A percentile compares a stretch with the other conserved stretches of the same genome.
Evolutionary conservation across 345 rosid genomes (phyloP).

Genomic region (Trapa bicornis): DNA sequence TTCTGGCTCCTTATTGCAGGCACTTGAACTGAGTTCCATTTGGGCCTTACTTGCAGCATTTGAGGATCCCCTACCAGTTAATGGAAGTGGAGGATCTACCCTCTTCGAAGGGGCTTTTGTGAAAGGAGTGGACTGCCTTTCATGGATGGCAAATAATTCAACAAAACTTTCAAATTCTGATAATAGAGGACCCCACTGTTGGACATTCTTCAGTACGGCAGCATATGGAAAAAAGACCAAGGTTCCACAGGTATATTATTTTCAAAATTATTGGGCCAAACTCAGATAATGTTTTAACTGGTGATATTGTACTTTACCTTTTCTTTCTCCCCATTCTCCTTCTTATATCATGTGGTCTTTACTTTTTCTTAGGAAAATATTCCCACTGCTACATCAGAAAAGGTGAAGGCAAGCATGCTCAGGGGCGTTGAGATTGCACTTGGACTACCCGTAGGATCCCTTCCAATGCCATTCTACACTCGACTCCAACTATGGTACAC

Average conservation of each 20-base stretch:
- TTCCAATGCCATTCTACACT: slow-evolving; percentile 44
- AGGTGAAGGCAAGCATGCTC: slow-evolving; percentile 61
- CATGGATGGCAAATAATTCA: slow-evolving; percentile 91
- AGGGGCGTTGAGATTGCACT: slow-evolving; percentile 61
- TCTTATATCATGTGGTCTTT: neutral
- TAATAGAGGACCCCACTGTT: slow-evolving; percentile 40
- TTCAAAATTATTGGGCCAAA: neutral
- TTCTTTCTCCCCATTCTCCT: neutral
- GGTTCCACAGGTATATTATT: slow-evolving; percentile 62
- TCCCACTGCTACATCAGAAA: slow-evolving; percentile 61
- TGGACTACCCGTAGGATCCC: slow-evolving; percentile 57
- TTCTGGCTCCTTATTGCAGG: slow-evolving; percentile 21
- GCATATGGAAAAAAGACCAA: slow-evolving; percentile 72
- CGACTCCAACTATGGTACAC: slow-evolving; percentile 67
- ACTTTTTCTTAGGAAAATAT: slow-evolving; percentile 52
- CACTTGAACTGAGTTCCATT: slow-evolving; percentile 63
- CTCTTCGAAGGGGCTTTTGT: slow-evolving; percentile 81
- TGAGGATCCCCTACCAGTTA: slow-evolving; percentile 65
- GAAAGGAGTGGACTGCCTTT: slow-evolving; percentile 64
- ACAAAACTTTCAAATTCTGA: slow-evolving; percentile 38
- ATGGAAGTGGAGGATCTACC: slow-evolving; percentile 16
- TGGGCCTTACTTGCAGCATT: slow-evolving; percentile 95
- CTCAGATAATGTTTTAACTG: neutral
- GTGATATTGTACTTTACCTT: neutral
- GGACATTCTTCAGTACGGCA: slow-evolving; percentile 81